Evolutionary conservation across 2,329 filamentous ascomycete species (phyloP), one percentile per base, ranked within the genome.

Genomic region (Lachnellula willkommii): DNA sequence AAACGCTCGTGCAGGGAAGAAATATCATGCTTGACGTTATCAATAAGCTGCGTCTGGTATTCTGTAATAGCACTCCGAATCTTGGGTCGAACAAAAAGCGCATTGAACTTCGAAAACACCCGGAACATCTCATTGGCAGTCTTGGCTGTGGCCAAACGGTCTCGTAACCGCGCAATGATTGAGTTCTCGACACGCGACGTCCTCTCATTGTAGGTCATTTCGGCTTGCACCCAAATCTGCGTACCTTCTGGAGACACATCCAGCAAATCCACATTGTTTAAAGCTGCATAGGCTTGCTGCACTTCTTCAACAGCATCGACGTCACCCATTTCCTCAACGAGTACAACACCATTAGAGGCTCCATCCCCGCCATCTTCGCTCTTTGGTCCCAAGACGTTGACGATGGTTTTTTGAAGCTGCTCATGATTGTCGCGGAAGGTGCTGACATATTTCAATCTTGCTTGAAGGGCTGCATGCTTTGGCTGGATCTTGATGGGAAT

Each of bases 71-170:
- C 95, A 63, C 95, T 92, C 63, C 94, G 87, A 74, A 99, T 97
- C 79, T 99, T 99, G n/a, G 94, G 94, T 57, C 94, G 85, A 55
- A 99, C 93, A 65, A 99, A 95, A 32, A 99, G 85, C 2, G 94
- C 94, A 70, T 99, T 99, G 81, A 99, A 99, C 71, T 97, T 97
- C 52, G 94, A 97, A 72, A 99, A 99, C 59, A 99, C 94, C 53
- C 95, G 89, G 72, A 99, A 99, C 94, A 99, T 99, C 74, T 99
- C 95, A 69, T 95, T 97, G 42, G 94, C 94, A 60, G 91, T 96
- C 78, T 95, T 96, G 12, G 94, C 93, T 6, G 91, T 96, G 14
- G 92, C 94, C 54, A 99, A 80, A 56, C 94, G 88, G 73, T 99
- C 94, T 67, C 94, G 83, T 35, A 99, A 79, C 53, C 91, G 83